Evolutionary conservation across 306 rosid species (phyloP), one percentile per base, ranked within the genome.

Genomic region (Quercus suber): DNA sequence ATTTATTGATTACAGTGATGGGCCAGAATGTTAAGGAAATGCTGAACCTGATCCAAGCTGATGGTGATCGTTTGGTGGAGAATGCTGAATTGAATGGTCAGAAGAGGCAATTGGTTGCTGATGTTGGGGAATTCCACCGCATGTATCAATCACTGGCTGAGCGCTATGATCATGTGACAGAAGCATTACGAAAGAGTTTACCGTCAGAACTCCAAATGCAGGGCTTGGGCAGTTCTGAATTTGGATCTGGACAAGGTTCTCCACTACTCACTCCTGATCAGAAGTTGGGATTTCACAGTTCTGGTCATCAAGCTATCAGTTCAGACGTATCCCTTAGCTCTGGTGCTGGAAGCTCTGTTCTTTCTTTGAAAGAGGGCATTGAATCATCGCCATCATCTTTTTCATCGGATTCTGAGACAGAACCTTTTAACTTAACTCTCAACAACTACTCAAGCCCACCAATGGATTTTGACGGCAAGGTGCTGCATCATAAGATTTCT

Each of bases 371-470:
- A 57, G 92, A 71, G 79, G 89, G 82, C 41, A 43, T 74, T 72
- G 83, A 86, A 70, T 85, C 88, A 10, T 75, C 92, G 75, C 85
- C 89, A 45, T 82, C 84, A 0, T 84, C 88, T 13, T 84, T 49
- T 49, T 49, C 91, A 43, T 85, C 84, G 5, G 92, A 83, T 71
- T 89, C 94, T 0, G 98, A 93, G 52, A 51, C 85, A 5, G 91
- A 89, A 68, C 81, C 85, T 73, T 55, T 73, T 20, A 69, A 64
- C 41, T 80, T 55, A 5, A 55, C 89, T 51, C 33, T 59, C 58
- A 67, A 61, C 73, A 65, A 15, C 80, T 81, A 81, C 77, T 61
- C 60, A 69, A 69, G 75, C 70, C 71, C 85, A 31, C 86, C 82
- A 45, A 52, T 65, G 80, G 79, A 82, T 57, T 69, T 30, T 72